Conservation (phyloP, 73 alveolate genomes). For the Paramecium pentaurelia region DNA sequence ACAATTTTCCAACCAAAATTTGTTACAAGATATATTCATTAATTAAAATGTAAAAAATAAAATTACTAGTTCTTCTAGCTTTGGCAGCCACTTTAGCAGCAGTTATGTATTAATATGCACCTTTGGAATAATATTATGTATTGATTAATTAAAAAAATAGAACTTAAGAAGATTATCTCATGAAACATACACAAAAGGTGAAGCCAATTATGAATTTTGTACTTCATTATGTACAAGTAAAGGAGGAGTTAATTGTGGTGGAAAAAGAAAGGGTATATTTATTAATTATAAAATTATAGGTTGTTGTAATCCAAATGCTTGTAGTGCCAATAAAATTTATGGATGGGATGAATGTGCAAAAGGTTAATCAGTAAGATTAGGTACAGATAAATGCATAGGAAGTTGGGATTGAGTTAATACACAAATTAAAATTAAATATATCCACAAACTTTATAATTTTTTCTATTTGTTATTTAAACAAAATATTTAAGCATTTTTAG, state of each 20-base stretch:
- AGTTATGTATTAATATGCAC: not conserved
- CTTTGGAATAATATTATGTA: not conserved
- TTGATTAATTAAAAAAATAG: not conserved
- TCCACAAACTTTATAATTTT: not conserved
- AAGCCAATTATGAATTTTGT: slow-evolving; percentile 6
- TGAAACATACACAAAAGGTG: slow-evolving; percentile 20
- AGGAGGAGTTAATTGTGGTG: slow-evolving; percentile 47
- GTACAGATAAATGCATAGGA: slow-evolving; percentile 14
- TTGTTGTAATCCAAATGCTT: not conserved
- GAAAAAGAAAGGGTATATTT: not conserved
- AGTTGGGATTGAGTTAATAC: not conserved
- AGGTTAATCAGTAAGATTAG: not conserved
- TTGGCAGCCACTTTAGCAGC: not conserved
- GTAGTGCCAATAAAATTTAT: not conserved
- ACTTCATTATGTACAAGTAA: not conserved
- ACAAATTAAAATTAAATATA: not conserved
- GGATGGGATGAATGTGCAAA: slow-evolving; percentile 41
- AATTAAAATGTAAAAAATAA: not conserved
- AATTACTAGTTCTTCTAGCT: not conserved
- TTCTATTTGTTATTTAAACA: not conserved
- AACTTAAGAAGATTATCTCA: not conserved
- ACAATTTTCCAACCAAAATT: not conserved
- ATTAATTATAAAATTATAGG: not conserved
- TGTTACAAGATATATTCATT: not conserved
- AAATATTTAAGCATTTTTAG: not conserved